Conservation (phyloP, 768 basidiomycete species). For the Amanita rimosa region DNA sequence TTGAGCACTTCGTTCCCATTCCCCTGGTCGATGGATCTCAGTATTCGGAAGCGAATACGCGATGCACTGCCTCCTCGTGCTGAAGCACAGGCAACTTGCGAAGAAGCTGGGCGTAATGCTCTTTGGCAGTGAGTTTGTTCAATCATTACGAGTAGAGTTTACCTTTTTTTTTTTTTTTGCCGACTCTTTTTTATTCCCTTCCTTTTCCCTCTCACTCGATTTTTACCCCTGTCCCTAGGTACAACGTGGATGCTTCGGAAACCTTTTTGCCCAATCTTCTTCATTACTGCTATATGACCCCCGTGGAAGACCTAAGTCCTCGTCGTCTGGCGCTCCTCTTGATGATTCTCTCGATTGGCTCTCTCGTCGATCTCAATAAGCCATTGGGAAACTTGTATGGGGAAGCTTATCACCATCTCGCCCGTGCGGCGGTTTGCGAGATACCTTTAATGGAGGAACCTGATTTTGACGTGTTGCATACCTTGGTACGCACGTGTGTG, state of each 20-base stretch:
- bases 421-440: conserved; percentile 57
- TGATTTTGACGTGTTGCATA: conserved; percentile 61
- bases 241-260: conserved; percentile 59
- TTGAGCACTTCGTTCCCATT: conserved; percentile 63
- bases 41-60: conserved; percentile 51
- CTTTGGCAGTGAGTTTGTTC: conserved; percentile 54
- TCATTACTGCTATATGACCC: conserved; percentile 54
- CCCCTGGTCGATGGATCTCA: conserved; percentile 53
- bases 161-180: conserved; percentile 7
- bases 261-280: conserved; percentile 60
- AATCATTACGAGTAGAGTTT: not conserved
- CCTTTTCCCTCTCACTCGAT: conserved; percentile 4
- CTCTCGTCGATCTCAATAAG: conserved; percentile 50
- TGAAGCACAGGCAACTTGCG: conserved; percentile 49
- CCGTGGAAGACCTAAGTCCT: conserved; percentile 50
- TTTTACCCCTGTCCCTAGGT: conserved; percentile 25
- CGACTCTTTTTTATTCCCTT: conserved; percentile 9
- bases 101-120: conserved; percentile 54
- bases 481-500: conserved; percentile 30
- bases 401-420: conserved; percentile 57
- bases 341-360: conserved; percentile 66
- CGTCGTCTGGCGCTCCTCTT: conserved; percentile 55
- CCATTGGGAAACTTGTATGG: conserved; percentile 47
- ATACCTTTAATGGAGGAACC: conserved; percentile 69
- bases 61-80: conserved; percentile 47